phyloP scores from a whole-genome alignment of 306 rosid genomes.

The Fragaria iinumae region DNA sequence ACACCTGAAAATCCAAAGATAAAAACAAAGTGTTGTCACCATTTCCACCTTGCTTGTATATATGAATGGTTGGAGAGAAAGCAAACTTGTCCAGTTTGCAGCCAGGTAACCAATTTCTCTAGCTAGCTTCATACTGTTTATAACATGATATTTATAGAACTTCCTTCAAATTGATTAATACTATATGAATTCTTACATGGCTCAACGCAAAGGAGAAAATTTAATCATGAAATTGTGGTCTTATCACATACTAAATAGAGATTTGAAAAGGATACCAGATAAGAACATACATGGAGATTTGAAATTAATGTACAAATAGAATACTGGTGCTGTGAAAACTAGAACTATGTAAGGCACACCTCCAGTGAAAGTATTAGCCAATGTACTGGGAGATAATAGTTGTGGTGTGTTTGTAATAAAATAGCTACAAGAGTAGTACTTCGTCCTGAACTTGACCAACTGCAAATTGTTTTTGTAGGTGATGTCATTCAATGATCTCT shows the following conservation, averaged over 20 bases:
- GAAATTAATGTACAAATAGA: too few relatives aligned
- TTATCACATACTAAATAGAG: too few relatives aligned
- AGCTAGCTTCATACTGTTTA: not conserved
- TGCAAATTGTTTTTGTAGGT: not conserved
- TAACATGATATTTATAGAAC: not conserved
- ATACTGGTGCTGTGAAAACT: too few relatives aligned
- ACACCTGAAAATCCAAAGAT: conserved; percentile 40
- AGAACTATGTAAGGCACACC: not conserved
- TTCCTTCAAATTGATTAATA: not conserved
- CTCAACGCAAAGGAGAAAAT: not conserved
- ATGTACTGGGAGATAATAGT: not conserved
- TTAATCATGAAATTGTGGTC: not conserved
- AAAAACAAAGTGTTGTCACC: conserved; percentile 29
- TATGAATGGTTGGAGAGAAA: conserved; percentile 44
- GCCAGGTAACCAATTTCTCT: conserved; percentile 27
- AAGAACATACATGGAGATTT: not conserved
- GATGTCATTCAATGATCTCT: not conserved
- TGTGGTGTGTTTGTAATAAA: not conserved
- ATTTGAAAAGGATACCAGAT: too few relatives aligned
- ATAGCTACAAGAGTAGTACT: not conserved
- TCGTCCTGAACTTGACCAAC: not conserved
- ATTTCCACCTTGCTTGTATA: conserved; percentile 48
- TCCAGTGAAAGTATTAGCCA: not conserved
- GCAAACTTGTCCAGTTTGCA: conserved; percentile 38
- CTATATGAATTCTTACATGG: not conserved